phyloP scores from a whole-genome alignment of 2,329 filamentous ascomycete genomes.

The Hymenoscyphus fraxineus region DNA sequence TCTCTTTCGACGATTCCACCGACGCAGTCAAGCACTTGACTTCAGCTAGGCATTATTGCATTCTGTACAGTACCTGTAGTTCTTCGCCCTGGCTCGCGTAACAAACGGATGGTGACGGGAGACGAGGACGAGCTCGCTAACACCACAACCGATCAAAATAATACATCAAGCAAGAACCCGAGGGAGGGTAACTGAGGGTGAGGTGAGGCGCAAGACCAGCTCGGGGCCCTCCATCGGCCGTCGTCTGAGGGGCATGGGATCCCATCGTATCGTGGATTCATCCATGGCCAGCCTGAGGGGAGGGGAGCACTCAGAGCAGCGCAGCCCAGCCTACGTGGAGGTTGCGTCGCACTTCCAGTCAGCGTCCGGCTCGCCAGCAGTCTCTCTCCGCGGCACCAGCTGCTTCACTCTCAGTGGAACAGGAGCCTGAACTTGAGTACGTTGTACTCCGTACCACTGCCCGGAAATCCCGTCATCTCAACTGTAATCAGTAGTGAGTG shows the following conservation, averaged over 20 bases:
- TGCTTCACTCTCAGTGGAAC: neutral
- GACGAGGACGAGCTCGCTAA: neutral
- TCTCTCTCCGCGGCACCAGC: neutral
- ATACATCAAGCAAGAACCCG: neutral
- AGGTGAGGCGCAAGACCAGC: neutral
- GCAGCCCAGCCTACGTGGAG: neutral
- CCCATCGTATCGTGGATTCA: neutral
- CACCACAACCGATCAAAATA: neutral
- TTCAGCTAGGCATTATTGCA: too few relatives aligned
- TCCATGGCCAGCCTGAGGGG: neutral
- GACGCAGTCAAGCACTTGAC: too few relatives aligned
- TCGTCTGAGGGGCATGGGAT: neutral
- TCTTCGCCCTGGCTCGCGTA: neutral
- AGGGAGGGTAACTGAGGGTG: neutral
- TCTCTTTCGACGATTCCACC: too few relatives aligned
- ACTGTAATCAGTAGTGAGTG: neutral
- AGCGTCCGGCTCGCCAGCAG: neutral
- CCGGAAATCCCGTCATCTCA: conserved; percentile 1
- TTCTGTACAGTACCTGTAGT: too few relatives aligned
- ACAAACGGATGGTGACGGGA: neutral
- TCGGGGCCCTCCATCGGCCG: neutral
- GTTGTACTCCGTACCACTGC: neutral
- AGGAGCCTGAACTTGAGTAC: neutral
- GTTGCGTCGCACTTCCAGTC: neutral
- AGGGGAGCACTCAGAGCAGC: neutral